Evolutionary conservation across 768 basidiomycete species (phyloP).

Genomic region (Suillus lakei): DNA sequence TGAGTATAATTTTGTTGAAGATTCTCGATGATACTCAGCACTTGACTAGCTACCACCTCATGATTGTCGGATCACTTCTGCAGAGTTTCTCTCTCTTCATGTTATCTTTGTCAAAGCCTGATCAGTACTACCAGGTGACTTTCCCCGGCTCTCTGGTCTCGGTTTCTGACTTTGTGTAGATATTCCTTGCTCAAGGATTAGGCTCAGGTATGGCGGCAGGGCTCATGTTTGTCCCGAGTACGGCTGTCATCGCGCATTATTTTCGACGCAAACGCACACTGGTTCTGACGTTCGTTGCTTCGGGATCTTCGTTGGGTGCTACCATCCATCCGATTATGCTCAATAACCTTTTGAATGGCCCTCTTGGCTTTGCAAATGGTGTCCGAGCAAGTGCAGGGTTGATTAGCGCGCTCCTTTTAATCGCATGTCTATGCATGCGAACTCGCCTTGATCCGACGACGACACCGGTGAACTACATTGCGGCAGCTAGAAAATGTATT

Average conservation of each 20-base stretch:
- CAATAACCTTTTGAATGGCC: constrained; percentile 28
- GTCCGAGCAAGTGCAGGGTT: constrained; percentile 55
- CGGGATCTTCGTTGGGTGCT: constrained; percentile 40
- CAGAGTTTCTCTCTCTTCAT: constrained; percentile 37
- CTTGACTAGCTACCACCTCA: constrained; percentile 7
- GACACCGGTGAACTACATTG: constrained; percentile 18
- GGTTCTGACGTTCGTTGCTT: constrained; percentile 47
- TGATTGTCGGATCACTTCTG: constrained; percentile 21
- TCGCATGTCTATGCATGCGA: constrained; percentile 37
- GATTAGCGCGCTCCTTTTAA: constrained; percentile 39
- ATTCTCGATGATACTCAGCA: not conserved
- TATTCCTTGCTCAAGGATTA: constrained; percentile 56
- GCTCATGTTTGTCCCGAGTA: constrained; percentile 48
- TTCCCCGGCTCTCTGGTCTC: constrained; percentile 3
- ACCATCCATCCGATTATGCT: constrained; percentile 35
- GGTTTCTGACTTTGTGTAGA: constrained; percentile 26
- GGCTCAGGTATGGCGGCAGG: constrained; percentile 52
- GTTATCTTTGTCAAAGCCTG: constrained; percentile 46
- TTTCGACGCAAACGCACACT: constrained; percentile 45
- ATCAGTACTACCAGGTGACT: constrained; percentile 48
- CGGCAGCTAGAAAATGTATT: constrained; percentile 18
- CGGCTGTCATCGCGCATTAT: constrained; percentile 50
- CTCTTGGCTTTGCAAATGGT: constrained; percentile 47
- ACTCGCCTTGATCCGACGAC: constrained; percentile 44
- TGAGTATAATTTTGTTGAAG: constrained; percentile 21